Evolutionary conservation across 2,329 filamentous ascomycete species (phyloP), one percentile per base, ranked within the genome.

Genomic region (Lachnellula occidentalis): DNA sequence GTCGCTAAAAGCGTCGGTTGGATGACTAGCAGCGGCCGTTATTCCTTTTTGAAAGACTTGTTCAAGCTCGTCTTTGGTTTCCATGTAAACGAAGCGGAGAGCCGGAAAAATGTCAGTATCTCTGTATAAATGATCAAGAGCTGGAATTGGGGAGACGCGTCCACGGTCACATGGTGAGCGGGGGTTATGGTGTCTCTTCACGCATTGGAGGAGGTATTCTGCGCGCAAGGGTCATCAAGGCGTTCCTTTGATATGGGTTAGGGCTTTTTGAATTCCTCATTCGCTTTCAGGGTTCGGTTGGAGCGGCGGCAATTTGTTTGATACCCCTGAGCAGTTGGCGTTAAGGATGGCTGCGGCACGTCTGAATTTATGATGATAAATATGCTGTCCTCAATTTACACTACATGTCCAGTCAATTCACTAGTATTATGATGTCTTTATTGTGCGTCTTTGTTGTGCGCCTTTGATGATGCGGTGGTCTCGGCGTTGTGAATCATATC

Each of bases 31-130:
- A 84, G 82, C 27, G 79, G 82, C 54, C 83, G 91, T 64, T 94
- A 94, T 70, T 76, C 76, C 8, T 96, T 92, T 78, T 74, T 96
- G 59, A 78, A 83, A 48, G 91, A 96, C 64, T 76, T 96, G 14
- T 96, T 89, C 73, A 81, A 82, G 51, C 78, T 92, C 41, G 90
- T 96, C 2, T 95, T 95, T 69, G 88, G 90, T 3, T 92, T 92
- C 66, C 82, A 86, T 47, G 73, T 90, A 15, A 90, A 96, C 53
- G 91, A 96, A 64, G 86, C 83, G 1, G 83, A 87, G 46, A 74
- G 77, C 51, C 77, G 86, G 60, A 87, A 88, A 65, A 81, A 78
- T 54, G 75, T 85, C 47, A 82, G 78, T 57, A 86, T 88, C 56
- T 72, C 73, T 17, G 76, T 86, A 17, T 83, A 57, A 66, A 34